These are phyloP conservation scores for Arachnomyces sp. DNA, from an alignment of 2,329 filamentous ascomycete genomes.

Conservation along the genomic window DNA sequence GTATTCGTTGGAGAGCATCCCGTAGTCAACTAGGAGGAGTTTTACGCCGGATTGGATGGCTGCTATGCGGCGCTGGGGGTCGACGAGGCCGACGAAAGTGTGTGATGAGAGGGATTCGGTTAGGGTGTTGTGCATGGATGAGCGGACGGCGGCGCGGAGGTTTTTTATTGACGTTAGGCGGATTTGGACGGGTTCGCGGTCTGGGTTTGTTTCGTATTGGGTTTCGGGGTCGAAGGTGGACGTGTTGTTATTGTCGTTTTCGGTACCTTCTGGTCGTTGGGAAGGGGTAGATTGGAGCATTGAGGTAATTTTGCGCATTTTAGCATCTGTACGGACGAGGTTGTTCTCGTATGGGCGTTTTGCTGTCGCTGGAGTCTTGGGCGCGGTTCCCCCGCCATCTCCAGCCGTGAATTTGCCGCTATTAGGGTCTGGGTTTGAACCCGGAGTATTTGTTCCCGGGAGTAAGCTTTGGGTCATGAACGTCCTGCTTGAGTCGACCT, in stretches of 20 bases:
- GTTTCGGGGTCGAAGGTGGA: slow-evolving; percentile 41
- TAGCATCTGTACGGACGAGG: slow-evolving; percentile 81
- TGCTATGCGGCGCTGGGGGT: slow-evolving; percentile 77
- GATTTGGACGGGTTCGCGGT: slow-evolving; percentile 62
- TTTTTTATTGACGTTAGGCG: slow-evolving; percentile 78
- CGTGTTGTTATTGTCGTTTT: slow-evolving; percentile 27
- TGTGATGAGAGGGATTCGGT: slow-evolving; percentile 82
- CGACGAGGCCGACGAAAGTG: slow-evolving; percentile 89
- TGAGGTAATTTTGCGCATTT: slow-evolving; percentile 86
- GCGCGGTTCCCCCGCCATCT: slow-evolving; percentile 28
- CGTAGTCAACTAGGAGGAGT: slow-evolving; percentile 89
- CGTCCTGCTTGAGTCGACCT: slow-evolving; percentile 86
- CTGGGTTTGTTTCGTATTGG: slow-evolving; percentile 60
- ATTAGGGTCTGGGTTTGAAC: slow-evolving; percentile 14
- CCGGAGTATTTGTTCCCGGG: slow-evolving; percentile 49
- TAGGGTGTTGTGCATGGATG: slow-evolving; percentile 73
- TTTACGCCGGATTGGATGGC: slow-evolving; percentile 90
- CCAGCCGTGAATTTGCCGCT: slow-evolving; percentile 5
- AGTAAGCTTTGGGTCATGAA: slow-evolving; percentile 92
- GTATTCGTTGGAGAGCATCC: slow-evolving; percentile 75
- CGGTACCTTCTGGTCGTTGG: slow-evolving; percentile 20
- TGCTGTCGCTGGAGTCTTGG: slow-evolving; percentile 27
- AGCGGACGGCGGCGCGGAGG: slow-evolving; percentile 71
- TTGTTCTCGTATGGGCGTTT: slow-evolving; percentile 72
- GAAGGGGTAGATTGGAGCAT: slow-evolving; percentile 65